Evolutionary conservation across 2,329 filamentous ascomycete species (phyloP).

Genomic region (Arthroderma uncinatum): DNA sequence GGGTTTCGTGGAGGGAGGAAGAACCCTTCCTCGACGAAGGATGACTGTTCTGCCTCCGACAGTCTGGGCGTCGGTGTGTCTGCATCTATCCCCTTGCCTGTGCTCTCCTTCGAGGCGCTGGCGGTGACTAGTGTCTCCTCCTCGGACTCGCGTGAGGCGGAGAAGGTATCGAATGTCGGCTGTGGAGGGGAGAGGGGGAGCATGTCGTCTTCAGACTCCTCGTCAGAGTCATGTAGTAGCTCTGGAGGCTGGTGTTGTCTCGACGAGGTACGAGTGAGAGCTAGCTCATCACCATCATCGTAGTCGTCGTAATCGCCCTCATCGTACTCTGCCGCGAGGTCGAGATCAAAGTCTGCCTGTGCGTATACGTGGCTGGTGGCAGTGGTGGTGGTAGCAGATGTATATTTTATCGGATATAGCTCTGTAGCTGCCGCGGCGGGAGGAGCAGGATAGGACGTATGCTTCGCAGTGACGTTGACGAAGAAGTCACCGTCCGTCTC

Average conservation of each 20-base stretch:
- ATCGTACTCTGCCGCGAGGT: slow-evolving; percentile 31
- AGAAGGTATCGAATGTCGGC: slow-evolving; percentile 48
- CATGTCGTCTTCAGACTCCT: slow-evolving; percentile 56
- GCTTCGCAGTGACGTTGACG: background rate
- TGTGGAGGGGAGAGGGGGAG: slow-evolving; percentile 59
- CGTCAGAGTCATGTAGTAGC: slow-evolving; percentile 45
- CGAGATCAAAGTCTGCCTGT: background rate
- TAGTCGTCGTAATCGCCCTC: slow-evolving; percentile 10
- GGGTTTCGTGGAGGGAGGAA: background rate
- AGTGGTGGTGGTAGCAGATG: background rate
- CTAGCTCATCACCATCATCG: slow-evolving; percentile 50
- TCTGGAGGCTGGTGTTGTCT: slow-evolving; percentile 44
- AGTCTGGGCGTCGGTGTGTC: background rate
- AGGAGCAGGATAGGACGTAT: background rate
- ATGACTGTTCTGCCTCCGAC: slow-evolving; percentile 3
- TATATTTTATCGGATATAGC: background rate
- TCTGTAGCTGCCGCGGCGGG: background rate
- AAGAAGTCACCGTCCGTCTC: slow-evolving; percentile 25
- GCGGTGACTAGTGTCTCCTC: background rate
- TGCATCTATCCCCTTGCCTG: background rate
- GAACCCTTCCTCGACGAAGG: slow-evolving; percentile 6
- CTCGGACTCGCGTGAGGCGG: slow-evolving; percentile 16
- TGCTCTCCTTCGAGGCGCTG: background rate
- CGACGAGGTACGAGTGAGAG: slow-evolving; percentile 58
- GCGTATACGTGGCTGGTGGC: background rate